These are phyloP conservation scores for Mycosphaerelloides madeirae DNA, from an alignment of 2,329 filamentous ascomycete genomes.

Conservation along the genomic window DNA sequence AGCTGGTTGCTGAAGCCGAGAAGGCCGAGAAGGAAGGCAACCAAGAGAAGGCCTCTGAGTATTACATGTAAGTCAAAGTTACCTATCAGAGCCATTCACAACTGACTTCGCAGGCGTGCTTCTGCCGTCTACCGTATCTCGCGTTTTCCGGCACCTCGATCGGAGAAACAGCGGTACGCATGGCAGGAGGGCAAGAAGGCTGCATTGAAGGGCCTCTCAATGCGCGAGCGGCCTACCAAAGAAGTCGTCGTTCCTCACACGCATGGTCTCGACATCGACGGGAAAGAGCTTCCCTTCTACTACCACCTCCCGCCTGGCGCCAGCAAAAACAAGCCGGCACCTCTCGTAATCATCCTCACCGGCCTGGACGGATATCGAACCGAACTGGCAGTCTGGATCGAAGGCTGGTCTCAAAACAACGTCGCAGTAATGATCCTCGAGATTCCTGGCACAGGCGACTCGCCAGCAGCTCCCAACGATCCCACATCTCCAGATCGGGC, in stretches of 20 bases:
- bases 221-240: constrained; percentile 52
- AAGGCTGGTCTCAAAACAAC: constrained; percentile 46
- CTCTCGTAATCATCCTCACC: constrained; percentile 53
- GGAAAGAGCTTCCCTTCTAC: constrained; percentile 58
- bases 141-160: constrained; percentile 58
- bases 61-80: constrained; percentile 50
- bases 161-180: constrained; percentile 52
- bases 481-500: constrained; percentile 49
- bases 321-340: constrained; percentile 41
- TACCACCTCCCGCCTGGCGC: constrained; percentile 55
- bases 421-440: constrained; percentile 51
- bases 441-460: constrained; percentile 56
- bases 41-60: constrained; percentile 51
- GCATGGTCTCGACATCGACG: constrained; percentile 48
- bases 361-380: constrained; percentile 57
- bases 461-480: constrained; percentile 46
- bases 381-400: constrained; percentile 51
- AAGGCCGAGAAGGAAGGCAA: constrained; percentile 46
- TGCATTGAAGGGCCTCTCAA: constrained; percentile 54
- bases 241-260: constrained; percentile 60
- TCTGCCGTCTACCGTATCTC: constrained; percentile 70
- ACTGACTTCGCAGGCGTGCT: constrained; percentile 45
- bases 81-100: background rate
- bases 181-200: constrained; percentile 62
- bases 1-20: constrained; percentile 51